phyloP scores from a whole-genome alignment of 2,329 filamentous ascomycete genomes.

The Aspergillus sp. region DNA sequence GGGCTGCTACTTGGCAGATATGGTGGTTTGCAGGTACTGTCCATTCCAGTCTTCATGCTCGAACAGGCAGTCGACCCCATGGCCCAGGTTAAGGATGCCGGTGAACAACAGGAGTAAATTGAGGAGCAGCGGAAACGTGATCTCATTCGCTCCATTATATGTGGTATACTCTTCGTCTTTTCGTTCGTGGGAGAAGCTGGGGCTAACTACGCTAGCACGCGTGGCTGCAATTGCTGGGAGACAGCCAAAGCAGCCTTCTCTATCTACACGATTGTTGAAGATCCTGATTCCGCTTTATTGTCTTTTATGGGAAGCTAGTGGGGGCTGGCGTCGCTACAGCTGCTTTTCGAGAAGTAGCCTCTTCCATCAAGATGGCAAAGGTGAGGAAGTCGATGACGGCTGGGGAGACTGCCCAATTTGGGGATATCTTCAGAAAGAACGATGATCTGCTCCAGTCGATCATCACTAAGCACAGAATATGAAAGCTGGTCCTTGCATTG shows the following conservation, averaged over 20 bases:
- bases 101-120: slow-evolving; percentile 7
- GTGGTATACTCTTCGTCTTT: slow-evolving; percentile 10
- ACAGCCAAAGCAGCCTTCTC: slow-evolving; percentile 6
- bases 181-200: slow-evolving; percentile 11
- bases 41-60: slow-evolving; percentile 8
- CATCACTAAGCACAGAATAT: not conserved
- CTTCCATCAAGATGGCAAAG: not conserved
- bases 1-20: no score
- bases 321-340: not conserved
- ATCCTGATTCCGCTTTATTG: slow-evolving; percentile 7
- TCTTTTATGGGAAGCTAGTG: slow-evolving; percentile 3
- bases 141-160: slow-evolving; percentile 13
- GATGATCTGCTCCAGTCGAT: slow-evolving; percentile 2
- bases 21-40: not conserved
- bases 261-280: slow-evolving; percentile 10
- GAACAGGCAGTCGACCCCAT: slow-evolving; percentile 7
- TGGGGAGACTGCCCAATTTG: not conserved
- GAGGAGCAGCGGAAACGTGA: slow-evolving; percentile 6
- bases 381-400: not conserved
- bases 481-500: not conserved
- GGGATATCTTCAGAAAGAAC: slow-evolving; percentile 5
- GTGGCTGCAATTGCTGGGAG: slow-evolving; percentile 5
- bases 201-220: slow-evolving; percentile 5
- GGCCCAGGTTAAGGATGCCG: slow-evolving; percentile 10
- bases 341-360: not conserved